Percentiles rank a stretch among this genome's conserved stretches.
phyloP scores from a whole-genome alignment of 192 early-diverging fungal species.

The Spizellomyces sp. region DNA sequence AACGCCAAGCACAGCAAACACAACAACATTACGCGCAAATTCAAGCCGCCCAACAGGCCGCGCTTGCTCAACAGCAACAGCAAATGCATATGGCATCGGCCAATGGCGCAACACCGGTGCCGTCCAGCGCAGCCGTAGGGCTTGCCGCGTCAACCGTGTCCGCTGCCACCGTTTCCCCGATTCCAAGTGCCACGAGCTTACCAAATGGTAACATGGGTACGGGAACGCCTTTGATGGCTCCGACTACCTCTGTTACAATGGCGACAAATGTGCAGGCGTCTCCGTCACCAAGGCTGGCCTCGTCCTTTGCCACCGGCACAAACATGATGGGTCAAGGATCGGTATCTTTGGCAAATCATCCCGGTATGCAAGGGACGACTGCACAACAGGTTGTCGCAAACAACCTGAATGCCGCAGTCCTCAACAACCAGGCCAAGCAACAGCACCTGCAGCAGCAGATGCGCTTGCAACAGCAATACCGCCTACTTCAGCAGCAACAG shows the following conservation, averaged over 20 bases:
- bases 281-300: neutral
- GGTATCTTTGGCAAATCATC: neutral
- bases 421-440: constrained; percentile 15
- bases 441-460: constrained; percentile 17
- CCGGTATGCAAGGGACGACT: neutral
- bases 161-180: neutral
- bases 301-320: neutral
- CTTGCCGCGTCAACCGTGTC: neutral
- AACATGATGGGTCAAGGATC: neutral
- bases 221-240: constrained; percentile 2
- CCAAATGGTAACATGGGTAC: neutral
- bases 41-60: constrained; percentile 16
- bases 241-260: neutral
- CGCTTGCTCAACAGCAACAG: constrained; percentile 6
- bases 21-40: constrained; percentile 34
- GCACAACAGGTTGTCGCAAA: neutral
- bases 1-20: constrained; percentile 31
- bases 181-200: neutral
- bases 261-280: neutral
- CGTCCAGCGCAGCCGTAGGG: no score
- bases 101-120: neutral
- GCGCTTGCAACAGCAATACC: constrained; percentile 24
- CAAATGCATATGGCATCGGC: neutral
- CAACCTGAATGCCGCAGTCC: neutral
- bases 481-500: constrained; percentile 18